Evolutionary conservation across 139 green algal genomes (phyloP), one percentile per base, ranked within the genome.

Genomic region (Haematococcus lacustris): DNA sequence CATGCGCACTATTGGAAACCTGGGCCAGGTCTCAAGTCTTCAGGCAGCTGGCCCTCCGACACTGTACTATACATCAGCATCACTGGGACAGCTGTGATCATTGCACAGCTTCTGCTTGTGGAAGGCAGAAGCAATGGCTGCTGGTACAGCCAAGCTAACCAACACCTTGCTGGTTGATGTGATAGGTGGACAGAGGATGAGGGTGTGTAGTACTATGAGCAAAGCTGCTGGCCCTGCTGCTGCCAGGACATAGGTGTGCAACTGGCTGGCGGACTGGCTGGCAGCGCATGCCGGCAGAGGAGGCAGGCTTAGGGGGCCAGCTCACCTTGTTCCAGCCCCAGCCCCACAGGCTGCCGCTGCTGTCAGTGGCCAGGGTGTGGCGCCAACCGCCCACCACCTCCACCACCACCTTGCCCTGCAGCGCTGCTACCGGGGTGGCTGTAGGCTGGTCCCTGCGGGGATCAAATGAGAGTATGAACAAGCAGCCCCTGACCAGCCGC

Each of bases 241-340:
- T n/a, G 47, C 47, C 13, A 57, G 47, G 47, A n/a, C 13, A 57
- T n/a, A 21, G 13, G 21, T n/a, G 21, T 57, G 47, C 21, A 13
- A 57, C 13, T n/a, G 21, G 47, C 47, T 57, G 21, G 17, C 21
- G 47, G 47, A 13, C 21, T 57, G 47, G 17, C 21, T n/a, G 13
- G 47, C 47, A 57, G 47, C 17, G 47, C 47, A 57, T 13, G 17
- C 47, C 47, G 21, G 47, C 47, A 13, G 47, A 57, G 13, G 17
- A 57, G 21, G 6, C 17, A 38, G 7, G 59, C 25, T 17, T 17
- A 66, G 17, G 59, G 13, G 6, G 6, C 13, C 26, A 13, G 35
- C 82, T 5, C 35, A 89, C 85, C 83, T 94, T 93, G 81, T 94
- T 94, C 93, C 93, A 97, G n/a, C 93, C 93, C 85, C 88, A 97